Conservation (phyloP, 768 basidiomycete species). For the Tricholoma saponaceum region DNA sequence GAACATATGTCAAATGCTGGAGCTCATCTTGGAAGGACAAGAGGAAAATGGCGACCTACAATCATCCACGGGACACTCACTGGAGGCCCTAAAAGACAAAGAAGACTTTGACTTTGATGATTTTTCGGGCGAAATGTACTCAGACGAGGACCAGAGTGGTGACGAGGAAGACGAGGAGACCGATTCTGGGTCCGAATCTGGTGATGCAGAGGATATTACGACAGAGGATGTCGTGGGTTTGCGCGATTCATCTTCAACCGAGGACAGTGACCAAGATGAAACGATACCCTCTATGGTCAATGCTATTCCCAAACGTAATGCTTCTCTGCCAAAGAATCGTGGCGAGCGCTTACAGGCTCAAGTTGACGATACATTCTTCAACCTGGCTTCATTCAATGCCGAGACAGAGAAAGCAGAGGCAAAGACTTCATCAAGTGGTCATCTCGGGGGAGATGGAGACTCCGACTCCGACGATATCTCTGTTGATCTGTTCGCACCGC, state of each 20-base stretch:
- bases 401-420: slow-evolving; percentile 80
- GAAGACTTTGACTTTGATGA: slow-evolving; percentile 31
- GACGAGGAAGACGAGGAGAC: slow-evolving; percentile 22
- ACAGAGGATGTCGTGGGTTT: slow-evolving; percentile 26
- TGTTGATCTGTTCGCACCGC: slow-evolving; percentile 64
- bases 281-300: slow-evolving; percentile 19
- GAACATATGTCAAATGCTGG: slow-evolving; percentile 65
- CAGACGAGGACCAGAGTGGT: slow-evolving; percentile 13
- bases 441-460: slow-evolving; percentile 45
- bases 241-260: slow-evolving; percentile 34
- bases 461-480: slow-evolving; percentile 50
- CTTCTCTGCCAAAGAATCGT: not conserved
- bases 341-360: slow-evolving; percentile 23
- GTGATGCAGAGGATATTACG: slow-evolving; percentile 21
- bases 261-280: slow-evolving; percentile 30
- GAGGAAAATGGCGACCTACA: slow-evolving; percentile 25
- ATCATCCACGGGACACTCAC: slow-evolving; percentile 19
- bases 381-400: slow-evolving; percentile 81
- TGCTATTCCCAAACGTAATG: not conserved
- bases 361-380: slow-evolving; percentile 90
- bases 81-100: slow-evolving; percentile 28
- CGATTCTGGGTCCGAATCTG: slow-evolving; percentile 23
- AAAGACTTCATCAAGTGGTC: slow-evolving; percentile 54
- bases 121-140: slow-evolving; percentile 24
- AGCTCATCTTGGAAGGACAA: slow-evolving; percentile 50